phyloP scores from a whole-genome alignment of 441 rosid species.

The Adansonia grandidieri region DNA sequence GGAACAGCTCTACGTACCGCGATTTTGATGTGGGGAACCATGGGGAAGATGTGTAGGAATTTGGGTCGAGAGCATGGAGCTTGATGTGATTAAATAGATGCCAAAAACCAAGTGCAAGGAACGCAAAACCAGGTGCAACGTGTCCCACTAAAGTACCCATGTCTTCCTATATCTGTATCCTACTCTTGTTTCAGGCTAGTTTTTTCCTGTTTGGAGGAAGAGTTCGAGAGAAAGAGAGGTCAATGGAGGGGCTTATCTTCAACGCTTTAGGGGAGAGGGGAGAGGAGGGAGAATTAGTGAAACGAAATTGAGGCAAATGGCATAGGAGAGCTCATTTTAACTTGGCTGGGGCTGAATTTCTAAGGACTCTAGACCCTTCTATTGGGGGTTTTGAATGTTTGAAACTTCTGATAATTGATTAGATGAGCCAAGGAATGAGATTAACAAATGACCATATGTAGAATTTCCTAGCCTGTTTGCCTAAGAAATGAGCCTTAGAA shows the following conservation, averaged over 20 bases:
- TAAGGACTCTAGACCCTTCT: constrained; percentile 41
- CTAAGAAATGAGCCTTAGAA: not conserved
- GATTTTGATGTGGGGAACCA: constrained; percentile 71
- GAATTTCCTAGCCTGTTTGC: not conserved
- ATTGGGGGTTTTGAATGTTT: constrained; percentile 28
- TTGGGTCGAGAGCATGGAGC: constrained; percentile 57
- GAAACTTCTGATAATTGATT: constrained; percentile 27
- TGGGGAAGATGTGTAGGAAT: constrained; percentile 49
- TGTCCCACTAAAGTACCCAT: constrained; percentile 88
- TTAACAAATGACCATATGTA: constrained; percentile 28
- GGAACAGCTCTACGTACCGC: constrained; percentile 62
- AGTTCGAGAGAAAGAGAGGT: not conserved
- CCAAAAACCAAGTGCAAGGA: constrained; percentile 73
- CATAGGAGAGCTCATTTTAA: not conserved
- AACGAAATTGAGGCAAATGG: not conserved
- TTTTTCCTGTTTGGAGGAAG: not conserved
- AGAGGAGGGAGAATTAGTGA: not conserved
- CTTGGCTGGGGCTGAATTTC: constrained; percentile 17
- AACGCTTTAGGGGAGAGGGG: not conserved
- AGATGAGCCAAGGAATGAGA: constrained; percentile 27
- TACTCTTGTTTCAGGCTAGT: not conserved
- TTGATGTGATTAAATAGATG: constrained; percentile 74
- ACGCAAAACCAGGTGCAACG: constrained; percentile 72
- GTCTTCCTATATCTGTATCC: not conserved
- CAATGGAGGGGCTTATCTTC: not conserved